Evolutionary conservation across 208 protist genomes (phyloP), one percentile per base, ranked within the genome.

Genomic region (Leishmania tarentolae): DNA sequence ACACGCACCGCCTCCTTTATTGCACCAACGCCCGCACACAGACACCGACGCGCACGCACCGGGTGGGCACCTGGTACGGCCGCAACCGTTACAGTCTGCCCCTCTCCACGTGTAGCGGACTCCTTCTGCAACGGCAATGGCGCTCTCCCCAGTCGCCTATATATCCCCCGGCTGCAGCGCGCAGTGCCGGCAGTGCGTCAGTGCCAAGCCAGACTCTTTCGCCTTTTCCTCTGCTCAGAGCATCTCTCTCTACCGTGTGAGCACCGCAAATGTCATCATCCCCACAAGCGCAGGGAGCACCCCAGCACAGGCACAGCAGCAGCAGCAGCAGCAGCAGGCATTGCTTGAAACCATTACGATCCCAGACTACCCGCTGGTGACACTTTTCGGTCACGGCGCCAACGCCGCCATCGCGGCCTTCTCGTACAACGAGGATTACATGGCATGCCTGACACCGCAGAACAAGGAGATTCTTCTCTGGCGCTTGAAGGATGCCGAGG

Each of bases 351-450:
- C 87, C 17, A 56, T 92, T 47, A 78, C 69, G 21, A 65, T 88
- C 24, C 44, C 83, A 17, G 86, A 84, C n/a, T 97, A 92, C 81
- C 85, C 89, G 19, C 70, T 97, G 19, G 80, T 76, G 11, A 84
- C 78, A 42, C 76, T 94, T 7, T 97, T 92, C 79, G 89, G 92
- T 4, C 79, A 86, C 71, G 90, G 90, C 66, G 82, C 88, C 53
- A 79, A 68, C 50, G 87, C 83, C 61, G 77, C 76, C 1, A 91
- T 97, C 66, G 69, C 85, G 21, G 88, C 91, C 17, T 97, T 95
- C 70, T 87, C 94, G 59, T 94, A 93, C 84, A 97, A 97, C 69
- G 94, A 96, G 3, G 94, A 95, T 21, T 93, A 91, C 77, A 82
- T 96, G 85, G 91, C 83, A 6, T 94, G 90, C 53, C 86, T 94